phyloP scores from a whole-genome alignment of 2,329 filamentous ascomycete species.

The Colletotrichum chrysophilum region DNA sequence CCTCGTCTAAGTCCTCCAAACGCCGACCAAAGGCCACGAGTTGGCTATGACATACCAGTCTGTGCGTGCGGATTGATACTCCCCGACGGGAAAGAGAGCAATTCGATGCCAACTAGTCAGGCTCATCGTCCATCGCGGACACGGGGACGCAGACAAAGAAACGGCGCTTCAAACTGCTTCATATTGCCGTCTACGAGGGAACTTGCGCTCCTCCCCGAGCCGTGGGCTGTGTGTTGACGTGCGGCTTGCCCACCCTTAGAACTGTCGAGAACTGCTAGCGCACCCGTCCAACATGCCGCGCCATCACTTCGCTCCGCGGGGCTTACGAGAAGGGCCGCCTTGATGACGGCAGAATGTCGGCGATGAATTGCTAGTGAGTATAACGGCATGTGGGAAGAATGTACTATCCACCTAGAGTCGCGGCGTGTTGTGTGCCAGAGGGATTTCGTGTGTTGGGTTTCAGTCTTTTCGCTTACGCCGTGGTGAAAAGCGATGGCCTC shows the following conservation, averaged over 20 bases:
- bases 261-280: neutral
- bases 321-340: neutral
- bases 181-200: neutral
- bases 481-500: neutral
- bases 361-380: neutral
- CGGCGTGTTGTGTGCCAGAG: constrained; percentile 12
- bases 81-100: neutral
- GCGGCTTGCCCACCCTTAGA: neutral
- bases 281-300: neutral
- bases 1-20: neutral
- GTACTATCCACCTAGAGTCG: neutral
- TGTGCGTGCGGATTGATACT: neutral
- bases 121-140: neutral
- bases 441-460: constrained; percentile 15
- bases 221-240: neutral
- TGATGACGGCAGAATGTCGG: neutral
- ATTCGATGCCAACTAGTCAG: neutral
- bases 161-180: neutral
- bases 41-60: neutral
- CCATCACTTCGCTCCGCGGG: neutral
- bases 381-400: neutral
- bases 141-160: neutral
- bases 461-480: neutral
- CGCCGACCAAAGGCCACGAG: neutral
- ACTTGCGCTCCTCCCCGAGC: neutral